phyloP scores from a whole-genome alignment of 225 moss, liverwort and hornwort genomes.

The Thuidium tamariscinum region DNA sequence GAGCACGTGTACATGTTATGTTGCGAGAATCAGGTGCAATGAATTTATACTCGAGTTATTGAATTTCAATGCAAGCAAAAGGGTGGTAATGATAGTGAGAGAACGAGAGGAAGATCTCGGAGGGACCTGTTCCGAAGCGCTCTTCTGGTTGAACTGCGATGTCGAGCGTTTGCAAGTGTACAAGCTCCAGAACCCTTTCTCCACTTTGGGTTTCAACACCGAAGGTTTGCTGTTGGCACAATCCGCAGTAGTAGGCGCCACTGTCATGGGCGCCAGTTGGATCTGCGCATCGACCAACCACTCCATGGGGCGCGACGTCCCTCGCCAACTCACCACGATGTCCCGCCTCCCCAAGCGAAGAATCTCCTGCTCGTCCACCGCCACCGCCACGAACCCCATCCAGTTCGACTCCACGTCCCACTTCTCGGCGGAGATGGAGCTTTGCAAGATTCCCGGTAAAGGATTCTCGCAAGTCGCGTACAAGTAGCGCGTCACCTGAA shows the following conservation, averaged over 20 bases:
- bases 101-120: background rate
- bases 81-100: too few relatives aligned
- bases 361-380: constrained; percentile 25
- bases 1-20: background rate
- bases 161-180: constrained; percentile 35
- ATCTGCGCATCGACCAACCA: constrained; percentile 48
- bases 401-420: constrained; percentile 66
- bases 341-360: constrained; percentile 54
- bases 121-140: constrained; percentile 40
- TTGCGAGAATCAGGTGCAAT: background rate
- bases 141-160: constrained; percentile 35
- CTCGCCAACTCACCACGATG: constrained; percentile 62
- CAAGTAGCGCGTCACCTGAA: constrained; percentile 31
- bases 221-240: background rate
- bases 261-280: constrained; percentile 29
- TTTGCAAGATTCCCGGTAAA: constrained; percentile 14
- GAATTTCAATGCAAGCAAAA: background rate
- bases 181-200: constrained; percentile 50
- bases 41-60: background rate
- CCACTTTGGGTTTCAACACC: constrained; percentile 30
- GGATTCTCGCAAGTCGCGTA: constrained; percentile 43
- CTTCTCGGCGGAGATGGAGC: constrained; percentile 7
- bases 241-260: background rate
- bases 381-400: constrained; percentile 66
- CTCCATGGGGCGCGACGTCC: constrained; percentile 37